A percentile compares a stretch with the other conserved stretches of the same genome.
These are phyloP conservation scores for Pholiota microspora DNA, from an alignment of 768 basidiomycete genomes.

Conservation along the genomic window DNA sequence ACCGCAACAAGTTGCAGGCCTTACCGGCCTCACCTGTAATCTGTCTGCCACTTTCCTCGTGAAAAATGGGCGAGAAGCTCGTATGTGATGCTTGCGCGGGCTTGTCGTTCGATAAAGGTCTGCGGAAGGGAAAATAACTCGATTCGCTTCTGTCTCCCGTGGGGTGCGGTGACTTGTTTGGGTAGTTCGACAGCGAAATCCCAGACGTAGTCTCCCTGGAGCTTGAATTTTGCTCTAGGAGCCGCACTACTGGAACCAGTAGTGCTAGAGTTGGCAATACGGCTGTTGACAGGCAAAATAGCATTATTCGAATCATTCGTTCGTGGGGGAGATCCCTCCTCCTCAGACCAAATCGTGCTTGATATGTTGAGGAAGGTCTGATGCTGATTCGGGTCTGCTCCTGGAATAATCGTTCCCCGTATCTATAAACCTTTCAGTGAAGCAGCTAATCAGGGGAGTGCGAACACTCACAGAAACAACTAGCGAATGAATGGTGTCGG, in stretches of 20 bases:
- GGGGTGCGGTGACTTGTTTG: not conserved
- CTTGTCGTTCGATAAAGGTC: conserved; percentile 2
- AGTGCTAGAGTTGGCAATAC: not conserved
- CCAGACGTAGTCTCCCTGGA: conserved; percentile 1
- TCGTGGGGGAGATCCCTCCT: conserved; percentile 25
- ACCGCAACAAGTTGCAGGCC: not conserved
- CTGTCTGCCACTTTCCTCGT: conserved; percentile 11
- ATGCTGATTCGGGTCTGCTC: conserved; percentile 26
- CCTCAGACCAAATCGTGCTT: conserved; percentile 34
- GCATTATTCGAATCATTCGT: not conserved
- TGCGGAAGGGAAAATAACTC: not conserved
- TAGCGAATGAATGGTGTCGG: conserved; percentile 47
- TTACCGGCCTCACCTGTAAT: conserved; percentile 12
- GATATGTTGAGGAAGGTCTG: conserved; percentile 35
- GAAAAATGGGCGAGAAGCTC: not conserved
- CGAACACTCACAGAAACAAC: conserved; percentile 40
- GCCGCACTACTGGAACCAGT: not conserved
- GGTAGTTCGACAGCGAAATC: conserved; percentile 1
- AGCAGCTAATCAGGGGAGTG: conserved; percentile 9
- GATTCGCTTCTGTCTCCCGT: not conserved
- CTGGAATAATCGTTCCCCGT: conserved; percentile 14
- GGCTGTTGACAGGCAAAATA: not conserved
- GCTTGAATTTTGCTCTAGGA: not conserved
- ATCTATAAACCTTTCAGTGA: not conserved
- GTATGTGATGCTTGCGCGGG: conserved; percentile 2